Evolutionary conservation across 495 filamentous ascomycete species (phyloP), one percentile per base, ranked within the genome.

Genomic region (Daldinia vernicosa): DNA sequence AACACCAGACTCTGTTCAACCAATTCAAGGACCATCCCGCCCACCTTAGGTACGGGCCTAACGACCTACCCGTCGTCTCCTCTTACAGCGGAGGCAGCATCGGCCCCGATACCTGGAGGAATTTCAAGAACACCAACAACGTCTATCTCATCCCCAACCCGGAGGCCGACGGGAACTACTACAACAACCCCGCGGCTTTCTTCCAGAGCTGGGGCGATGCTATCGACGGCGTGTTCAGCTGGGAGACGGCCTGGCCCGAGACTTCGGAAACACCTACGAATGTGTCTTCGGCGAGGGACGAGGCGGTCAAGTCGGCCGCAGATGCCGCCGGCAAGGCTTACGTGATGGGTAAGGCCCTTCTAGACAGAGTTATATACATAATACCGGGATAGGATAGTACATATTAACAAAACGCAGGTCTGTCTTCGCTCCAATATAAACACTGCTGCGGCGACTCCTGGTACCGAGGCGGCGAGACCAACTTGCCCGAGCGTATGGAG

Each of bases 401-500:
- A n/a, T n/a, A 63, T 33, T 71, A 50, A 74, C 56, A 17, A 22
- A n/a, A 43, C 50, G 6, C 33, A 77, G 66, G 67, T 67, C 59
- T 75, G 28, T 67, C 69, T 43, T 30, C 67, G 0, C 68, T 84
- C 0, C 82, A 85, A 51, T 85, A 79, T 71, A 84, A 85, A 53
- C 77, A 83, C 60, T 71, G 78, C 43, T 61, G 71, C 27, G 64
- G 74, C 30, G 69, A 72, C 32, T 66, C 67, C n/a, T 80, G 78
- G 75, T 85, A 85, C 69, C 80, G 82, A 6, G 67, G 72, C 6
- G 83, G 83, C 60, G 81, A 80, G 55, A 72, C 74, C 56, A 83
- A 79, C 50, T 70, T 84, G 33, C 82, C 64, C 33, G 72, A 78
- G 51, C 70, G 78, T 15, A 74, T 80, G 69, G 60, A 69, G 22